Evolutionary conservation across 108 stramenopile genomes (phyloP).

Genomic region (Fragilaria crotonensis): DNA sequence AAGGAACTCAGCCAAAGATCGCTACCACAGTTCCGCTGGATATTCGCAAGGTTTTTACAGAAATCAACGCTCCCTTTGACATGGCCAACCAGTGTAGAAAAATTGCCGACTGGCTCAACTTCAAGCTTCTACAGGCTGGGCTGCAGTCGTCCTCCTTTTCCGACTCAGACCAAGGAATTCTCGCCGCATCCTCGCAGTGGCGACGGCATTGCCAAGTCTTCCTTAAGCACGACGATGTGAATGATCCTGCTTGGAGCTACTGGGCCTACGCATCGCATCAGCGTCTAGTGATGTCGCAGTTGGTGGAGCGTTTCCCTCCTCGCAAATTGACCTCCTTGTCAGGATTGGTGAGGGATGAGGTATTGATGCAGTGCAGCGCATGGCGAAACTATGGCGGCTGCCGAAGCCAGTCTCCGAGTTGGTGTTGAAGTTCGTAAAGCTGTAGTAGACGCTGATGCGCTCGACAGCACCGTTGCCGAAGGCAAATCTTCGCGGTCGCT

Average conservation of each 20-base stretch:
- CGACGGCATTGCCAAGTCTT: slow-evolving; percentile 45
- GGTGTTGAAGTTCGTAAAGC: slow-evolving; percentile 26
- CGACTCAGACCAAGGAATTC: slow-evolving; percentile 4
- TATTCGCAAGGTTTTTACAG: slow-evolving; percentile 1
- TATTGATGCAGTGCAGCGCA: slow-evolving; percentile 29
- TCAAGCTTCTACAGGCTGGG: slow-evolving; percentile 49
- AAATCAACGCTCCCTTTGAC: slow-evolving; percentile 21
- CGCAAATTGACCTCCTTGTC: not conserved
- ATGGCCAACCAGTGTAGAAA: slow-evolving; percentile 66
- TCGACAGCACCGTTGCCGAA: not conserved
- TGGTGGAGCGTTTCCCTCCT: slow-evolving; percentile 43
- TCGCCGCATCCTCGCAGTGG: slow-evolving; percentile 53
- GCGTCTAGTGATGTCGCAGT: slow-evolving; percentile 34
- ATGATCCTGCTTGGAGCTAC: slow-evolving; percentile 19
- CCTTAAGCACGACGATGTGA: slow-evolving; percentile 5
- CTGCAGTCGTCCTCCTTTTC: slow-evolving; percentile 22
- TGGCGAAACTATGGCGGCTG: slow-evolving; percentile 60
- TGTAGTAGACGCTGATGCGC: too few species aligned
- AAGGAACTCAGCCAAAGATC: not conserved
- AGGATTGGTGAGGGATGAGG: slow-evolving; percentile 14
- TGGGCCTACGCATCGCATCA: slow-evolving; percentile 47
- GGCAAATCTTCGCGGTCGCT: slow-evolving; percentile 15
- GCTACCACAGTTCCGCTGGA: slow-evolving; percentile 2
- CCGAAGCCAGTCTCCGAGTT: slow-evolving; percentile 52
- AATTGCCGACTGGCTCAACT: slow-evolving; percentile 62